Base-by-base conservation (phyloP, 352 stramenopile genomes). In the Saprolegnia diclina region DNA sequence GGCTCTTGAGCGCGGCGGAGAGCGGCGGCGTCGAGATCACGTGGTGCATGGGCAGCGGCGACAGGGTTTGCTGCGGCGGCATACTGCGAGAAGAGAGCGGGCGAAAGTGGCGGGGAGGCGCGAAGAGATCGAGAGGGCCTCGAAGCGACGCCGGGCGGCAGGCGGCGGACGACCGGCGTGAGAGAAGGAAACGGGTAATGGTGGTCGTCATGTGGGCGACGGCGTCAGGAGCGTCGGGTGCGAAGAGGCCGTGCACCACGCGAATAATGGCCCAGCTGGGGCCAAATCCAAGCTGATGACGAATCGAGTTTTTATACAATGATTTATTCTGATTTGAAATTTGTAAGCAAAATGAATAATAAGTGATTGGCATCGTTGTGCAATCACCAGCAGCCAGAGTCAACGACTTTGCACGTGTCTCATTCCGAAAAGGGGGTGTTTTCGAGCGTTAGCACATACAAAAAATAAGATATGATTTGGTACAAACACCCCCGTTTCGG, bases 311-410 rank as follows among this genome's bases (percentile, higher is more conserved):
- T 59, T 59, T 59, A 21, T 59, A 10, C 18, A n/a, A 48, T 11
- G 42, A 4, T 48, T n/a, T n/a, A 48, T n/a, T 16, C 19, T 11
- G 13, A 59, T n/a, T 59, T 59, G 52, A 13, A 11, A 3, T 16
- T 59, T 13, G 1, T 59, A 59, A 21, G 24, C 3, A 40, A 59
- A 35, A 4, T 4, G 1, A 59, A 42, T 59, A 59, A 59, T 13
- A 42, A 59, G 11, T 59, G 52, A 59, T 59, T 59, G 52, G 52
- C 52, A 59, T 59, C 52, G 35, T 11, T 59, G 52, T 59, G 52
- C 52, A 59, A 59, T 59, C 52, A 59, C 52, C 52, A 54, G 35
- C 24, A 19, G 13, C 52, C 24, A 42, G 52, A 59, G 52, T 13
- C 52, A 11, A 9, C 35, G 3, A 18, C 19, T n/a, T 14, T 48